A percentile compares a stretch with the other conserved stretches of the same genome.
These are phyloP conservation scores for Clonostachys rosea DNA, from an alignment of 2,329 filamentous ascomycete species.

Conservation along the genomic window DNA sequence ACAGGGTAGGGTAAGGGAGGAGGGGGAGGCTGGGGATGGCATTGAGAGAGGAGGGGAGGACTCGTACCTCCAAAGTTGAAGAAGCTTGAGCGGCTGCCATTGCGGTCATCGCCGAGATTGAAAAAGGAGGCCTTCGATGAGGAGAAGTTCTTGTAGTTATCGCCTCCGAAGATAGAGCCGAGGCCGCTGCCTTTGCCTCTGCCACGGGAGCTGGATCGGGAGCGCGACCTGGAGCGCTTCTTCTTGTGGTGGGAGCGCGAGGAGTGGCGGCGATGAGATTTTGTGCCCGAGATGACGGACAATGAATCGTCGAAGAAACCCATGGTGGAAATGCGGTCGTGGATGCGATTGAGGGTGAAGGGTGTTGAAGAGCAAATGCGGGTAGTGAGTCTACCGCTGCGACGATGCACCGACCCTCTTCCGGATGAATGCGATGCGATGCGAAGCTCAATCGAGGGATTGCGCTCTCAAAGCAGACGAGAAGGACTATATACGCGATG, in stretches of 20 bases:
- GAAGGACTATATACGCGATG: not conserved
- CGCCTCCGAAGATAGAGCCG: constrained; percentile 27
- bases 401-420: no score
- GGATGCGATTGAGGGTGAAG: not conserved
- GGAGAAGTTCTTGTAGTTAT: constrained; percentile 28
- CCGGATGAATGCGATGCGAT: not conserved
- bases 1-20: constrained; percentile 1
- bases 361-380: not conserved
- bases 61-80: constrained; percentile 33
- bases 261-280: constrained; percentile 14
- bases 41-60: constrained; percentile 1
- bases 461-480: not conserved
- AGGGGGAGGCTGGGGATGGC: not conserved
- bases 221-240: constrained; percentile 32
- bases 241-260: constrained; percentile 18
- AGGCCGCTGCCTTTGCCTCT: constrained; percentile 17
- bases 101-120: constrained; percentile 32
- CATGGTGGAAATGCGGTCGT: not conserved
- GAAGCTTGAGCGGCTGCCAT: constrained; percentile 36
- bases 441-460: not conserved
- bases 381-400: no score
- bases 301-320: constrained; percentile 26
- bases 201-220: constrained; percentile 28
- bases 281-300: constrained; percentile 20
- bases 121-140: constrained; percentile 39